Evolutionary conservation across 306 rosid genomes (phyloP), one percentile per base, ranked within the genome.

Genomic region (Prunus mume): DNA sequence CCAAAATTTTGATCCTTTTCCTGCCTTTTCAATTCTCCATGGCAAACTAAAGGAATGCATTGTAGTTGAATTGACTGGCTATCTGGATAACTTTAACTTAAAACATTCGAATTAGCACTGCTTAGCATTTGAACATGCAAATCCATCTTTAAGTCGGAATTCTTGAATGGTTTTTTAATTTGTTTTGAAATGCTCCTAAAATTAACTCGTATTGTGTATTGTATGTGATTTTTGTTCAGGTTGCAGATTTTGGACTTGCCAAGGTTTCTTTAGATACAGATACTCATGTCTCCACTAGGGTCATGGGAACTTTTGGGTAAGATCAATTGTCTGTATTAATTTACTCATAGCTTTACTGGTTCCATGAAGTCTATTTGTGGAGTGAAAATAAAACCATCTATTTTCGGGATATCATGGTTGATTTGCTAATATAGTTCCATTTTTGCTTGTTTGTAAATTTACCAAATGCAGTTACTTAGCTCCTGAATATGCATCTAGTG

Each of bases 241-340:
- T 88, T 72, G 90, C 89, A 14, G 92, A 88, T 79, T 90, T 90
- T 79, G 95, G 95, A 47, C 89, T 90, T 49, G 95, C 92, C 34
- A 90, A 83, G 74, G 20, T 84, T 74, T 78, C 83, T 56, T 77
- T 60, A 25, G 92, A 90, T 20, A 71, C 83, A 12, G 88, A 90
- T 32, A 90, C 91, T 71, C 92, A 88, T 63, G 89, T 90, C 76
- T 88, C 89, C 54, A 90, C 96, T 14, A 86, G 96, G 71, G 84
- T 88, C 52, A 85, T 88, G 90, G 96, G 96, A 83, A 85, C 92
- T 74, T 83, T 90, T 81, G 95, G 95, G 92, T 90, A 65, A 71
- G 79, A 78, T 66, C 22, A n/a, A 61, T 65, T 41, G 9, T 74
- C 12, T 65, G 43, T 58, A 18, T 49, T 69, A 20, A 43, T 9